Percentiles rank a stretch among this genome's conserved stretches.
These are phyloP conservation scores for Metschnikowia gruessii DNA, from an alignment of 805 yeast genomes.

Conservation along the genomic window DNA sequence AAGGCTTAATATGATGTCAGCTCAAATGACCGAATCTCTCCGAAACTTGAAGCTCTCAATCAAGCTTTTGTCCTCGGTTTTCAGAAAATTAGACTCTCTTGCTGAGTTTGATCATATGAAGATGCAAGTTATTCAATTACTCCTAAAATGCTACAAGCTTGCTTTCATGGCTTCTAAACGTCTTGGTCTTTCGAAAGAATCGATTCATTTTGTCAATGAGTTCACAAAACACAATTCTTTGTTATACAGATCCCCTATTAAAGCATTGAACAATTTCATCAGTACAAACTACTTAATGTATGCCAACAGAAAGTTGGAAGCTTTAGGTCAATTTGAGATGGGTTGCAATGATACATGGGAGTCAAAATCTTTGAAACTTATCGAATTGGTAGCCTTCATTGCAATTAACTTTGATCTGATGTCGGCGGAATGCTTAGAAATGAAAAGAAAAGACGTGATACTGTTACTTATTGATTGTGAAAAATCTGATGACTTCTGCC, in stretches of 20 bases:
- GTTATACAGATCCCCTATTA: slow-evolving; percentile 21
- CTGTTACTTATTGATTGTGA: background rate
- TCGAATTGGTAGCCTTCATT: background rate
- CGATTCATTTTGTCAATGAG: slow-evolving; percentile 53
- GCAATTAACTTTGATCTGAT: background rate
- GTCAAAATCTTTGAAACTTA: slow-evolving; percentile 1
- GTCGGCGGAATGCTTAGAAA: background rate
- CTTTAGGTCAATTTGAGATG: slow-evolving; percentile 1
- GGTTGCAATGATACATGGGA: slow-evolving; percentile 4
- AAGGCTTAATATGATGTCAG: slow-evolving; percentile 18
- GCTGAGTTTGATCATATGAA: slow-evolving; percentile 27
- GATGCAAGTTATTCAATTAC: slow-evolving; percentile 33
- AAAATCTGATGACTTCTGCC: background rate
- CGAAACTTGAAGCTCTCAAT: slow-evolving; percentile 47
- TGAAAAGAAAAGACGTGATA: background rate
- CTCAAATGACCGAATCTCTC: slow-evolving; percentile 30
- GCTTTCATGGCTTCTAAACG: slow-evolving; percentile 42
- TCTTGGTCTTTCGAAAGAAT: slow-evolving; percentile 58
- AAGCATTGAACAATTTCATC: slow-evolving; percentile 19
- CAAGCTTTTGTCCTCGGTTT: slow-evolving; percentile 50
- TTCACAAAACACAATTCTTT: slow-evolving; percentile 36
- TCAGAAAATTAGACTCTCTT: slow-evolving; percentile 38
- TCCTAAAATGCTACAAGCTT: slow-evolving; percentile 38
- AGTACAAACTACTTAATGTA: slow-evolving; percentile 11
- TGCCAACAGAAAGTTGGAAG: slow-evolving; percentile 16